A percentile compares a stretch with the other conserved stretches of the same genome.
These are phyloP conservation scores for Suillus subaureus DNA, from an alignment of 768 basidiomycete genomes.

Conservation along the genomic window DNA sequence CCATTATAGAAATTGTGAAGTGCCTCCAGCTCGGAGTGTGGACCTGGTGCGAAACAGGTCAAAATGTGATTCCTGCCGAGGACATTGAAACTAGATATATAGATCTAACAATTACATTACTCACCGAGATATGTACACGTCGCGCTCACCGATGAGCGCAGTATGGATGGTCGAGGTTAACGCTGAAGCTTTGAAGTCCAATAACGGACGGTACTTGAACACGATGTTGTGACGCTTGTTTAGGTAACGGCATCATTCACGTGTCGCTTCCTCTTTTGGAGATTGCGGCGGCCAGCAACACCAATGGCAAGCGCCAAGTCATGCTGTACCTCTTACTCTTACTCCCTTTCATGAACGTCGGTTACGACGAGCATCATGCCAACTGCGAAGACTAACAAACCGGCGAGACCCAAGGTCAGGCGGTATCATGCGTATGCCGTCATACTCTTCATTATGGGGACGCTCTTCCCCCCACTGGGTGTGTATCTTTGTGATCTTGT, in stretches of 20 bases:
- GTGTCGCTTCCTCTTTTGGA: constrained; percentile 17
- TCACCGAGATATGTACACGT: constrained; percentile 22
- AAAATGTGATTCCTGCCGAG: not conserved
- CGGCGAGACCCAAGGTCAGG: constrained; percentile 57
- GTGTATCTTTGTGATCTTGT: constrained; percentile 18
- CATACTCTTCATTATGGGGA: constrained; percentile 85
- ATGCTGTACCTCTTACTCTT: not conserved
- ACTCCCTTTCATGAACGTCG: constrained; percentile 8
- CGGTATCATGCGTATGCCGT: constrained; percentile 81
- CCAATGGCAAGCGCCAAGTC: not conserved
- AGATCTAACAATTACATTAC: constrained; percentile 5
- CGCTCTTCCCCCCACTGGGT: constrained; percentile 92
- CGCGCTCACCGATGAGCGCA: constrained; percentile 24
- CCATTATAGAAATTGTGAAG: constrained; percentile 34
- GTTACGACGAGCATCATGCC: constrained; percentile 24
- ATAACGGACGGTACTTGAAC: not conserved
- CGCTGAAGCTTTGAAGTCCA: constrained; percentile 8
- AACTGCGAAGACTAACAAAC: constrained; percentile 47
- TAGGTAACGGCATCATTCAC: constrained; percentile 31
- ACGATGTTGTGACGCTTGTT: constrained; percentile 14
- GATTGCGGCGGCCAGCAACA: not conserved
- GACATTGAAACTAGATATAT: not conserved
- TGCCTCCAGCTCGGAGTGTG: not conserved
- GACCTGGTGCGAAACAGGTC: not conserved
- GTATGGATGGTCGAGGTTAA: constrained; percentile 20